These are phyloP conservation scores for Hypoxylon lenormandii DNA, from an alignment of 495 filamentous ascomycete species.

Conservation along the genomic window DNA sequence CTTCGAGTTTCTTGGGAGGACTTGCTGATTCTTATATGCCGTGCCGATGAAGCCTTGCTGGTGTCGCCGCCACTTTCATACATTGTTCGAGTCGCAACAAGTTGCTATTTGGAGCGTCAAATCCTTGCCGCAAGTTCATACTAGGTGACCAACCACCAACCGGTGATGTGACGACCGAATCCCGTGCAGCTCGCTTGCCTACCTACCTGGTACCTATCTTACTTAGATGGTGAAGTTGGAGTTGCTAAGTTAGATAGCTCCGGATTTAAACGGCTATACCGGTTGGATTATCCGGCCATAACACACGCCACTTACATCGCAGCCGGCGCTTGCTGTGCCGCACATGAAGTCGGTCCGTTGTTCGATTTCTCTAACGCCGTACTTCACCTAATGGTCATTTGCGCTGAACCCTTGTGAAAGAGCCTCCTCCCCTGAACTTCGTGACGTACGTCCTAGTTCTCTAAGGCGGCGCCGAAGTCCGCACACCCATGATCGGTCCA, in stretches of 20 bases:
- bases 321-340: too few species aligned
- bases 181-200: background rate
- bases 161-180: background rate
- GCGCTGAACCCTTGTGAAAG: too few species aligned
- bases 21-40: background rate
- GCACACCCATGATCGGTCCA: too few species aligned
- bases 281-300: background rate
- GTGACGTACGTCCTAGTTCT: too few species aligned
- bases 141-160: too few species aligned
- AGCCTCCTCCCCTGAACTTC: too few species aligned
- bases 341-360: too few species aligned
- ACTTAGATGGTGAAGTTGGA: background rate
- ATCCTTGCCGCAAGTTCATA: background rate
- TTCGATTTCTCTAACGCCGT: too few species aligned
- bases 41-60: background rate
- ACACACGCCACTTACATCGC: background rate
- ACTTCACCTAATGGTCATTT: too few species aligned
- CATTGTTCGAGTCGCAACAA: background rate
- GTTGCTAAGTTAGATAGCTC: background rate
- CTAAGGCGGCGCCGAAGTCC: too few species aligned
- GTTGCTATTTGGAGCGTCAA: background rate
- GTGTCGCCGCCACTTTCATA: background rate
- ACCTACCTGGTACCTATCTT: too few species aligned
- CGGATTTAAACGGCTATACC: constrained; percentile 21
- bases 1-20: background rate